A percentile compares a stretch with the other conserved stretches of the same genome.
Conservation (phyloP, 768 basidiomycete genomes). For the Termitomyces sp. region DNA sequence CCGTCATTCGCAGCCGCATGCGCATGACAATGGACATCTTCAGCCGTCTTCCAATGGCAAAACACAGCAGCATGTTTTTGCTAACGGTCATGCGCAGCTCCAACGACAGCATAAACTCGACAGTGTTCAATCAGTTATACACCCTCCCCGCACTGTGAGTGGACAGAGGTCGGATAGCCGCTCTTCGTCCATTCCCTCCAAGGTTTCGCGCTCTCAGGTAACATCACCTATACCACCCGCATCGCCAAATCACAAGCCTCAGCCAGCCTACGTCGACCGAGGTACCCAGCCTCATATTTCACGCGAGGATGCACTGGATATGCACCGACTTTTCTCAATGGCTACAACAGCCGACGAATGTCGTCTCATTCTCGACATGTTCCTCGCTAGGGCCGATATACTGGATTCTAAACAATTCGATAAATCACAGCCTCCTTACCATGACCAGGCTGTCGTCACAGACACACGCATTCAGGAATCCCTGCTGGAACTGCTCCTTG, state of each 20-base stretch:
- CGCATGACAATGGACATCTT: slow-evolving; percentile 3
- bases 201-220: not conserved
- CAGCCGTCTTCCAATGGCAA: not conserved
- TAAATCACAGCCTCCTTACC: slow-evolving; percentile 26
- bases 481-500: slow-evolving; percentile 43
- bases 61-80: not conserved
- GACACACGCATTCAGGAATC: slow-evolving; percentile 39
- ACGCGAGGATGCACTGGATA: slow-evolving; percentile 49
- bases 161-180: not conserved
- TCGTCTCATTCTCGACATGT: slow-evolving; percentile 78
- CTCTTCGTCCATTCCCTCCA: not conserved
- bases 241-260: slow-evolving; percentile 13
- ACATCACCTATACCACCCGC: not conserved
- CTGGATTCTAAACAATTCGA: slow-evolving; percentile 24
- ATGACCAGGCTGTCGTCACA: slow-evolving; percentile 7
- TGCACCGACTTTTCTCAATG: slow-evolving; percentile 59
- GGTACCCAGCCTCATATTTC: slow-evolving; percentile 22
- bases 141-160: not conserved
- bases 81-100: not conserved
- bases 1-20: not conserved
- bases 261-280: slow-evolving; percentile 10
- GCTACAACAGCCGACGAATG: slow-evolving; percentile 81
- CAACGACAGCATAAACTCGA: slow-evolving; percentile 1
- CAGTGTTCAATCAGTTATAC: not conserved
- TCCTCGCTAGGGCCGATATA: slow-evolving; percentile 59